Evolutionary conservation across 1,139 yeast species (phyloP).

Genomic region (Torulaspora globosa): DNA sequence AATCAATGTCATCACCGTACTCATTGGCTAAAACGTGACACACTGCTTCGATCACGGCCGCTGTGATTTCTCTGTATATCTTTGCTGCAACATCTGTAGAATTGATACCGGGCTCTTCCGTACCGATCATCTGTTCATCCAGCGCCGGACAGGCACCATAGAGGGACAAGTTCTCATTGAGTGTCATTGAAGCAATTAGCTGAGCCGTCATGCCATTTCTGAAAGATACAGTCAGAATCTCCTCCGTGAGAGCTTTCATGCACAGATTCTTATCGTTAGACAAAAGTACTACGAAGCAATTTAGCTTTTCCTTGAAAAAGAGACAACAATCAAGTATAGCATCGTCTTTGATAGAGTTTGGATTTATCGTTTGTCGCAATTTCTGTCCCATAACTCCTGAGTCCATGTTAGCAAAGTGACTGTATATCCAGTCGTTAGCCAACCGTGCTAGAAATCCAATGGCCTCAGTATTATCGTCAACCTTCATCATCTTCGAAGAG

Average conservation of each 20-base stretch:
- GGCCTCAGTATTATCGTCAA: slow-evolving; percentile 23
- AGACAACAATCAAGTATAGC: slow-evolving; percentile 82
- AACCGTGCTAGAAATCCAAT: slow-evolving; percentile 61
- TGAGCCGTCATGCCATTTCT: slow-evolving; percentile 57
- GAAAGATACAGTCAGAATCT: slow-evolving; percentile 63
- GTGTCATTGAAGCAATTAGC: slow-evolving; percentile 51
- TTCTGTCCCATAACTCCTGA: slow-evolving; percentile 63
- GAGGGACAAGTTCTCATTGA: slow-evolving; percentile 41
- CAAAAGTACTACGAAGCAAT: slow-evolving; percentile 55
- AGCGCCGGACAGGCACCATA: slow-evolving; percentile 19
- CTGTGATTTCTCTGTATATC: slow-evolving; percentile 44
- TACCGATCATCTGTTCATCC: slow-evolving; percentile 3
- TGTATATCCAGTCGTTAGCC: slow-evolving; percentile 77
- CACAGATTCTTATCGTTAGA: slow-evolving; percentile 85
- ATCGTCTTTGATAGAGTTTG: slow-evolving; percentile 58
- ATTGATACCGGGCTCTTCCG: slow-evolving; percentile 4
- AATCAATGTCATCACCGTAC: slow-evolving; percentile 55
- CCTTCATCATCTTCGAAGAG: slow-evolving; percentile 31
- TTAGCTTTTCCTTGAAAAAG: slow-evolving; percentile 47
- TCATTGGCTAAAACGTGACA: slow-evolving; percentile 51
- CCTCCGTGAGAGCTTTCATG: slow-evolving; percentile 66
- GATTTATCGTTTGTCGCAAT: slow-evolving; percentile 48
- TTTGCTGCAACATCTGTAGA: slow-evolving; percentile 9
- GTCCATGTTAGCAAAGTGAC: slow-evolving; percentile 50
- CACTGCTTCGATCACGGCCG: slow-evolving; percentile 45